phyloP scores from a whole-genome alignment of 2,329 filamentous ascomycete species.

The Polytolypa hystricis region DNA sequence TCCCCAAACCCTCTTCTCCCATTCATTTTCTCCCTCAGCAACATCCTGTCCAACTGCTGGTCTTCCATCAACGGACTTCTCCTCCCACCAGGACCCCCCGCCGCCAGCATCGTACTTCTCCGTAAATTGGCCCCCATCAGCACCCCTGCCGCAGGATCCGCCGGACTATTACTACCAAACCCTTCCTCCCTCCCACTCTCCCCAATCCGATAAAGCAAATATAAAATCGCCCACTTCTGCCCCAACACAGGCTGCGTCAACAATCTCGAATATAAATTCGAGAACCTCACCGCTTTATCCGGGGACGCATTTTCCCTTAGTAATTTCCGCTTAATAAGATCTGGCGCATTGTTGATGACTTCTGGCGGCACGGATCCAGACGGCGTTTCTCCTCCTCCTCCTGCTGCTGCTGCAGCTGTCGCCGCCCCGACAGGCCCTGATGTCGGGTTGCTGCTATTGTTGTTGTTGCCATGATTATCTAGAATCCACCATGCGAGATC shows the following conservation, averaged over 20 bases:
- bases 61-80: constrained; percentile 32
- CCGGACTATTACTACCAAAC: background rate
- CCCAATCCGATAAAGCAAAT: constrained; percentile 74
- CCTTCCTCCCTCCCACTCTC: constrained; percentile 38
- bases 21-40: constrained; percentile 19
- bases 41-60: constrained; percentile 27
- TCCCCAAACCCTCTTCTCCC: constrained; percentile 14
- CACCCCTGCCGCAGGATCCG: background rate
- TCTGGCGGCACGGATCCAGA: constrained; percentile 16
- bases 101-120: background rate
- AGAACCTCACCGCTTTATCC: constrained; percentile 69
- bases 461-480: constrained; percentile 21
- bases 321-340: constrained; percentile 82
- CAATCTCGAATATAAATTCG: constrained; percentile 80
- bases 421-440: constrained; percentile 16
- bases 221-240: constrained; percentile 95
- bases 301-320: constrained; percentile 64
- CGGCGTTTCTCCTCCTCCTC: constrained; percentile 8
- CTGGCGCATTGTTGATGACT: constrained; percentile 76
- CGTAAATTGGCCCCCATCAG: background rate
- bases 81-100: constrained; percentile 9
- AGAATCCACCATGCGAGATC: constrained; percentile 30
- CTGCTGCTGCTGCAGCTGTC: no score
- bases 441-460: constrained; percentile 16
- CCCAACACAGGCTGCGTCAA: constrained; percentile 83